Conservation (phyloP, 1,284 basidiomycete species). For the Wolfiporia cocos region DNA sequence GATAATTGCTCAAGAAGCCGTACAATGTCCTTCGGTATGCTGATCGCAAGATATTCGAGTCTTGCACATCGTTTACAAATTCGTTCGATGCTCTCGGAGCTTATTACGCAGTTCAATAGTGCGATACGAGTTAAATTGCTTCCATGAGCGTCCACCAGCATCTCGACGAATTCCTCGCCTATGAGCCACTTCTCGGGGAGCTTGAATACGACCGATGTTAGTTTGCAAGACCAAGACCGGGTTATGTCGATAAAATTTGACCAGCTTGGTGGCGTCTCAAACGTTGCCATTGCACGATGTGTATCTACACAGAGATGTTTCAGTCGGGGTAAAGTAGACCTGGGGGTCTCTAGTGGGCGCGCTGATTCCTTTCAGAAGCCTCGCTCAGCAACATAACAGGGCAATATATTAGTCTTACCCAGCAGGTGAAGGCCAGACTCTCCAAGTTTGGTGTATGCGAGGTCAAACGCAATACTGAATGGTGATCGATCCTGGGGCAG, state of each 20-base stretch:
- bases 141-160: constrained; percentile 38
- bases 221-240: constrained; percentile 30
- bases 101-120: constrained; percentile 41
- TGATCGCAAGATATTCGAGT: constrained; percentile 45
- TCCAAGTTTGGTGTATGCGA: constrained; percentile 45
- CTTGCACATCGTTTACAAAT: constrained; percentile 38
- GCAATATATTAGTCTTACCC: constrained; percentile 31
- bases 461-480: constrained; percentile 38
- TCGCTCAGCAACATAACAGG: background rate
- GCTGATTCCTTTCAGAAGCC: constrained; percentile 33
- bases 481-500: constrained; percentile 51
- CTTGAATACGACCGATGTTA: constrained; percentile 43
- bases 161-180: constrained; percentile 32
- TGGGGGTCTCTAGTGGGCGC: constrained; percentile 21
- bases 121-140: constrained; percentile 38
- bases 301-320: constrained; percentile 50
- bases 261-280: constrained; percentile 29
- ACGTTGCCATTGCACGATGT: constrained; percentile 27
- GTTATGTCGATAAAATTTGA: constrained; percentile 30
- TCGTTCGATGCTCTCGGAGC: constrained; percentile 29
- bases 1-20: too few relatives aligned
- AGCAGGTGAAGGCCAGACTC: constrained; percentile 51
- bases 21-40: constrained; percentile 48
- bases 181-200: constrained; percentile 39
- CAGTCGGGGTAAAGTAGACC: constrained; percentile 37